A percentile compares a stretch with the other conserved stretches of the same genome.
Evolutionary conservation across 257 asterid species (phyloP).

Genomic region (Handroanthus guayacan): DNA sequence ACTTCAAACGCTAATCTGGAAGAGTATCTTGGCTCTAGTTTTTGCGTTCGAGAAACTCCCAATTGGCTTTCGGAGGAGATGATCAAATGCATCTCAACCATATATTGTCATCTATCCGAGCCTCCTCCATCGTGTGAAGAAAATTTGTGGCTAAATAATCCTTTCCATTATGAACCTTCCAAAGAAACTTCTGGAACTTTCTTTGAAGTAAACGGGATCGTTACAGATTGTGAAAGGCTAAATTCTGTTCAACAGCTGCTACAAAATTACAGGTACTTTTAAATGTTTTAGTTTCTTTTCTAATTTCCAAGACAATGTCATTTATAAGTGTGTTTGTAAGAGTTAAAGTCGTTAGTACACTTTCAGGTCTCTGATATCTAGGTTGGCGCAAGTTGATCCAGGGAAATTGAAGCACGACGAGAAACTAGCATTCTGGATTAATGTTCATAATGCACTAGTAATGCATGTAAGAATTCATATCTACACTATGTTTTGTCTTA

Average conservation of each 20-base stretch:
- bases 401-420: constrained; percentile 76
- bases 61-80: constrained; percentile 86
- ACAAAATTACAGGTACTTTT: constrained; percentile 57
- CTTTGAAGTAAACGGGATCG: constrained; percentile 60
- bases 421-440: constrained; percentile 93
- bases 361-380: constrained; percentile 71
- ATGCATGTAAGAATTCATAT: constrained; percentile 75
- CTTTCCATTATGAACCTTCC: constrained; percentile 43
- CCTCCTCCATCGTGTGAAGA: constrained; percentile 58
- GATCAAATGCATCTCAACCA: constrained; percentile 80
- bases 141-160: constrained; percentile 45
- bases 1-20: constrained; percentile 43
- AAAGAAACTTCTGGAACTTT: constrained; percentile 46
- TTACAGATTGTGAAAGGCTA: constrained; percentile 61
- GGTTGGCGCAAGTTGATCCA: constrained; percentile 71
- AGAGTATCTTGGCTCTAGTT: constrained; percentile 43
- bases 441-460: constrained; percentile 89
- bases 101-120: constrained; percentile 71
- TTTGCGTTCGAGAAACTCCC: constrained; percentile 53
- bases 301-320: neutral
- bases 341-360: neutral
- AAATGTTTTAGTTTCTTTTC: neutral
- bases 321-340: neutral
- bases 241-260: constrained; percentile 61
- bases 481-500: neutral